Evolutionary conservation across 305 asterid genomes (phyloP).

Genomic region (Petunia hybrid): DNA sequence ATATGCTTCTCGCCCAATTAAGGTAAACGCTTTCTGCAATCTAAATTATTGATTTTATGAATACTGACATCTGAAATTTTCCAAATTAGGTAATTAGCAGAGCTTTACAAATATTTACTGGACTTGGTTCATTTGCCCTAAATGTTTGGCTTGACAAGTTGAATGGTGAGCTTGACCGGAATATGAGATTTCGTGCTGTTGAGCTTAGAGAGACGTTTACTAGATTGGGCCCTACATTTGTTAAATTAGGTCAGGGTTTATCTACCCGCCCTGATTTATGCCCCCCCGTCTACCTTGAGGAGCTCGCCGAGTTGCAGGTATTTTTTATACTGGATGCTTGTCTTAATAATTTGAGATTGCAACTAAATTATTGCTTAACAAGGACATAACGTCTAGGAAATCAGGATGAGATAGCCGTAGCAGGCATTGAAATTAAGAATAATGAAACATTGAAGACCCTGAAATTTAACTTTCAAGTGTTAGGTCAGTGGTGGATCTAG

Average conservation of each 20-base stretch:
- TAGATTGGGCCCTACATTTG: constrained; percentile 92
- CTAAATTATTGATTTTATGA: no score
- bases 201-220: constrained; percentile 77
- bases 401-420: no score
- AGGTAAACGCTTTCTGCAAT: constrained; percentile 39
- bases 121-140: constrained; percentile 78
- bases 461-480: no score
- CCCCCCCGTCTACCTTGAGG: constrained; percentile 85
- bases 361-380: no score
- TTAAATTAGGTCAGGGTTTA: constrained; percentile 94
- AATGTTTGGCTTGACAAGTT: constrained; percentile 77
- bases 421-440: no score
- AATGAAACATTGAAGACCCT: no score
- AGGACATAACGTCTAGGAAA: no score
- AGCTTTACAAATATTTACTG: constrained; percentile 70
- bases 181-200: constrained; percentile 69
- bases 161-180: constrained; percentile 59
- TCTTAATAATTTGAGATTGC: not conserved
- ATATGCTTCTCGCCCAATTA: constrained; percentile 84
- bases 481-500: no score
- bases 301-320: constrained; percentile 92
- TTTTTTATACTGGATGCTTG: not conserved
- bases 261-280: constrained; percentile 97
- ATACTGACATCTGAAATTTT: no score
- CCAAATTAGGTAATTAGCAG: constrained; percentile 53